Evolutionary conservation across 352 stramenopile genomes (phyloP).

Genomic region (Phytophthora gonapodyides): DNA sequence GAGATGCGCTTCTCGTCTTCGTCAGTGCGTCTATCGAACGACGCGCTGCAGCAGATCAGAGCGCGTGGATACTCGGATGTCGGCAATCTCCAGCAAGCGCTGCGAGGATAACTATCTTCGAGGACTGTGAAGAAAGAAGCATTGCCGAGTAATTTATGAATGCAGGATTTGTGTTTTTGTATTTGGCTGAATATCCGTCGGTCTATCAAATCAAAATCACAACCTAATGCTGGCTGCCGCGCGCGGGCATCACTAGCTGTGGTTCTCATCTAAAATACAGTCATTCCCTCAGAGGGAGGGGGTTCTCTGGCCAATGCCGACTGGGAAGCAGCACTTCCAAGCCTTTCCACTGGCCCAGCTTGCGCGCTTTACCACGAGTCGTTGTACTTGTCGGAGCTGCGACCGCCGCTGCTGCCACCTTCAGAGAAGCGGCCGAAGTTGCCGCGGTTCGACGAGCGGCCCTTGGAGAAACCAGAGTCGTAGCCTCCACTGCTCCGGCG

Average conservation of each 20-base stretch:
- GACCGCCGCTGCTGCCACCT: slow-evolving; percentile 5
- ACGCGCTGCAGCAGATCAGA: slow-evolving; percentile 32
- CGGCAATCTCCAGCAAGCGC: slow-evolving; percentile 5
- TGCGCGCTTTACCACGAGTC: slow-evolving; percentile 27
- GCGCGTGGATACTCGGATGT: slow-evolving; percentile 42
- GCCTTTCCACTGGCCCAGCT: slow-evolving; percentile 1
- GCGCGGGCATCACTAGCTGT: slow-evolving; percentile 20
- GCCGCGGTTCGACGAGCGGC: slow-evolving; percentile 31
- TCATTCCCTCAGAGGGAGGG: slow-evolving; percentile 21
- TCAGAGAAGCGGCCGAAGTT: slow-evolving; percentile 41
- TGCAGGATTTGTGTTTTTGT: no score
- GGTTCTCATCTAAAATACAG: slow-evolving; percentile 43
- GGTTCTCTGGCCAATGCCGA: neutral
- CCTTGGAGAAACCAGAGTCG: slow-evolving; percentile 63
- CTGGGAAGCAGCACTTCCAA: neutral
- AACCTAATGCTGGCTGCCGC: slow-evolving; percentile 19
- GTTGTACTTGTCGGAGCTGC: slow-evolving; percentile 15
- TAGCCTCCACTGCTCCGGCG: slow-evolving; percentile 35
- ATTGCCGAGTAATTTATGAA: no score
- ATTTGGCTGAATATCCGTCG: slow-evolving; percentile 31
- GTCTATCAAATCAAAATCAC: slow-evolving; percentile 36
- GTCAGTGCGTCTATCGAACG: slow-evolving; percentile 34
- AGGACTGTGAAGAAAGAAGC: no score
- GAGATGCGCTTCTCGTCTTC: slow-evolving; percentile 59
- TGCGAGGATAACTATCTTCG: slow-evolving; percentile 4